Evolutionary conservation across 1,284 basidiomycete genomes (phyloP).

Genomic region (Ganoderma resinaceum): DNA sequence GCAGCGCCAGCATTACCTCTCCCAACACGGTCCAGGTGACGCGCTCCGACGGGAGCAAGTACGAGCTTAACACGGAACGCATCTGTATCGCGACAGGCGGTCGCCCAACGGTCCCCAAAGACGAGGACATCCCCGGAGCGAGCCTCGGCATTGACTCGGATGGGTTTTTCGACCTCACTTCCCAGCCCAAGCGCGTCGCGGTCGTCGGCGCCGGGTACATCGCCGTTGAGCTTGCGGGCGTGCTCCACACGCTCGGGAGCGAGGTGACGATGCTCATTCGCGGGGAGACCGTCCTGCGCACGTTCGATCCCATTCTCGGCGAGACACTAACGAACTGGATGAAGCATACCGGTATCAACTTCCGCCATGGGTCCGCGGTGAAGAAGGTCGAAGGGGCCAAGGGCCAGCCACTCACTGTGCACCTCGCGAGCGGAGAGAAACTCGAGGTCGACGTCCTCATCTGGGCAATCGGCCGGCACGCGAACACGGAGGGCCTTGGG

Average conservation of each 20-base stretch:
- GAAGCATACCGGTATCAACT: slow-evolving; percentile 88
- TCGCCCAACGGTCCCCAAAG: slow-evolving; percentile 80
- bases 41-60: slow-evolving; percentile 65
- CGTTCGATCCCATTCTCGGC: slow-evolving; percentile 90
- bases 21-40: slow-evolving; percentile 73
- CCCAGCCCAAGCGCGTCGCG: slow-evolving; percentile 92
- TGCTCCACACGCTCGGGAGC: slow-evolving; percentile 86
- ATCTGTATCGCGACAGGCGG: slow-evolving; percentile 92
- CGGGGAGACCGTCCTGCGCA: slow-evolving; percentile 88
- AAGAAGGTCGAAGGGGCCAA: slow-evolving; percentile 79
- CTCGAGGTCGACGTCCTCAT: slow-evolving; percentile 90
- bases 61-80: slow-evolving; percentile 76
- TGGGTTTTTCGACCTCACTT: slow-evolving; percentile 93
- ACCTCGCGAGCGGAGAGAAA: slow-evolving; percentile 74
- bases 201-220: slow-evolving; percentile 98
- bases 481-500: slow-evolving; percentile 83
- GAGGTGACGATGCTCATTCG: slow-evolving; percentile 95
- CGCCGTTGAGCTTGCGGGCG: slow-evolving; percentile 92
- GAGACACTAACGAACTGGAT: slow-evolving; percentile 94
- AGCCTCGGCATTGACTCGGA: slow-evolving; percentile 92
- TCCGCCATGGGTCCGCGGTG: slow-evolving; percentile 86
- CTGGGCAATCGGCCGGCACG: slow-evolving; percentile 94
- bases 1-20: slow-evolving; percentile 79
- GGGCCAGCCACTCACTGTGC: slow-evolving; percentile 71
- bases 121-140: slow-evolving; percentile 88